These are phyloP conservation scores for Paramecium octaurelia DNA, from an alignment of 73 alveolate genomes.

Conservation along the genomic window DNA sequence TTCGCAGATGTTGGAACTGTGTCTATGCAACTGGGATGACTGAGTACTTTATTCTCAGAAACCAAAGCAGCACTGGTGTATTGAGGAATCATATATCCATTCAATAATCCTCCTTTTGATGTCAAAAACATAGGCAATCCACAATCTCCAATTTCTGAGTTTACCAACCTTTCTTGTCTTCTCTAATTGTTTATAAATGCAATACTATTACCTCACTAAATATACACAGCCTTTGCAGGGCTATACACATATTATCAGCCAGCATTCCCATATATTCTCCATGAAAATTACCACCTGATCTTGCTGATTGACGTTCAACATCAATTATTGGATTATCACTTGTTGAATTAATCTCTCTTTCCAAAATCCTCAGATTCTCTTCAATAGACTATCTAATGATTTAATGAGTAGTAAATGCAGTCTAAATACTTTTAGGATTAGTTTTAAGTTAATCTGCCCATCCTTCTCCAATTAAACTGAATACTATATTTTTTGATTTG, in stretches of 20 bases:
- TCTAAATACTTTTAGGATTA: constrained; percentile 6
- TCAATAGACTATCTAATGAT: constrained; percentile 60
- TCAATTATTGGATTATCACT: constrained; percentile 72
- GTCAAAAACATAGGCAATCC: constrained; percentile 68
- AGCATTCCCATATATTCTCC: constrained; percentile 73
- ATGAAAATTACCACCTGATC: constrained; percentile 76
- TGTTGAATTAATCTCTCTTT: constrained; percentile 69
- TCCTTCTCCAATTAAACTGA: neutral
- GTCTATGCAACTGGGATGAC: constrained; percentile 72
- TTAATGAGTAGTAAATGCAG: constrained; percentile 40
- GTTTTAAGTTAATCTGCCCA: neutral
- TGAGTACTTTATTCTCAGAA: constrained; percentile 70
- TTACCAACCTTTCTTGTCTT: constrained; percentile 59
- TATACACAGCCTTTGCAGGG: neutral
- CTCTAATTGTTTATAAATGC: constrained; percentile 22
- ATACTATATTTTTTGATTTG: neutral
- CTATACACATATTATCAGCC: constrained; percentile 47
- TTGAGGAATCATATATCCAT: constrained; percentile 71
- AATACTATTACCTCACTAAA: neutral
- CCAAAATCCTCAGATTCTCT: constrained; percentile 14
- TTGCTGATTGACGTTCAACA: constrained; percentile 47
- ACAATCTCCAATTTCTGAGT: neutral
- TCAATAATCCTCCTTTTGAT: constrained; percentile 57
- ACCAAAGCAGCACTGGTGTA: constrained; percentile 73
- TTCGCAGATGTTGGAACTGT: constrained; percentile 77